Base-by-base conservation (phyloP, 225 moss, liverwort and hornwort species). In the Sphagnum contortum region DNA sequence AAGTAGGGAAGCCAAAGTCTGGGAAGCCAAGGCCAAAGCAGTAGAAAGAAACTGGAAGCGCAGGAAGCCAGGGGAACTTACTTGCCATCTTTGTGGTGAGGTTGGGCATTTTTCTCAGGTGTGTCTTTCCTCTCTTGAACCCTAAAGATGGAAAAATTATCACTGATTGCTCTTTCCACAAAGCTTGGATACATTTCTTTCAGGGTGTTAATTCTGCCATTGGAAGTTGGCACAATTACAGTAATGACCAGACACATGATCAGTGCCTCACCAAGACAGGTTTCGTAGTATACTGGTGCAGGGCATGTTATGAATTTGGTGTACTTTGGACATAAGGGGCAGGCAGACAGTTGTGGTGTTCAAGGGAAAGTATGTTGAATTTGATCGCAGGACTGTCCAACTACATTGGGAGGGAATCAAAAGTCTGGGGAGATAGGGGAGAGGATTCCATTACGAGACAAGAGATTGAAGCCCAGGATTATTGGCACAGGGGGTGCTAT, bases 91-190 rank as follows among this genome's bases (percentile, higher is more conserved):
- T 74, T 98, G 96, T 87, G 96, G 96, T 73, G 96, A 98, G 79
- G 96, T 93, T 87, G 96, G 96, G 69, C 96, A 98, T 79, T 98
- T 98, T 82, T 92, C 92, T 78, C 96, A 98, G 92, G 96, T 98
- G 85, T 83, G 89, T 29, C 29, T 29, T 29, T 29, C 29, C 29
- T 29, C 29, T 29, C 29, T 29, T 29, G 29, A 29, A 29, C 29
- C 29, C 29, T 29, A 29, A 29, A 29, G 1, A 29, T 29, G 29
- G 29, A 29, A 29, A 29, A 29, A 29, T 29, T 29, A 29, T 29
- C 29, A 29, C 29, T 29, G 29, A 29, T 29, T 29, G 29, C 1
- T 29, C 29, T 29, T 29, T 29, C 29, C 29, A 0, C 29, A 29
- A 29, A 1, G 29, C 29, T 29, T 29, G 29, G 29, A 29, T 29